These are phyloP conservation scores for Arthrinium phaeospermum DNA, from an alignment of 2,329 filamentous ascomycete species.

Conservation along the genomic window DNA sequence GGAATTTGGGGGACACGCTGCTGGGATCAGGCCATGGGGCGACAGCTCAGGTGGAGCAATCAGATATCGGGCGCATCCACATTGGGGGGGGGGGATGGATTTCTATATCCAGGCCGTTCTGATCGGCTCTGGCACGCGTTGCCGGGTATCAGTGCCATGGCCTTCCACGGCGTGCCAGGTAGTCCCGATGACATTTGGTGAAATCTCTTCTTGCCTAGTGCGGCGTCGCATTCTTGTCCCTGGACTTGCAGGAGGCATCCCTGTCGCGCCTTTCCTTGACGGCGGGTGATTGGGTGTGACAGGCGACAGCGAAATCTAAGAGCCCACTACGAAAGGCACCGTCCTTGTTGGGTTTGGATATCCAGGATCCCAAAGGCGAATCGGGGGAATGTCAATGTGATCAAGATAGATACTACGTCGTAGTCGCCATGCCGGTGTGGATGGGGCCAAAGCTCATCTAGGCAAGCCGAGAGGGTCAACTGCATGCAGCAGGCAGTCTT, in stretches of 20 bases:
- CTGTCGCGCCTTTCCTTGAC: not conserved
- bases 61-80: slow-evolving; percentile 12
- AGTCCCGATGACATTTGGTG: not conserved
- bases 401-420: slow-evolving; percentile 2
- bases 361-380: not conserved
- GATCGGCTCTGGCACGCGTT: slow-evolving; percentile 7
- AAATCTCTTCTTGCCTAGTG: not conserved
- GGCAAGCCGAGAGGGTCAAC: not conserved
- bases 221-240: not conserved
- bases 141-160: not conserved
- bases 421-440: not conserved
- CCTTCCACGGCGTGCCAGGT: not conserved
- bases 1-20: not conserved
- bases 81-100: not conserved
- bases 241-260: not conserved
- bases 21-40: slow-evolving; percentile 5
- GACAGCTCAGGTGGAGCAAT: slow-evolving; percentile 8
- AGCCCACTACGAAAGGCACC: slow-evolving; percentile 3
- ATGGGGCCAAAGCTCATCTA: not conserved
- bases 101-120: slow-evolving; percentile 3
- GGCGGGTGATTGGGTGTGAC: not conserved
- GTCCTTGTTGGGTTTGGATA: not conserved
- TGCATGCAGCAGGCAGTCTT: not conserved
- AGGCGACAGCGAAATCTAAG: not conserved
- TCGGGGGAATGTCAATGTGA: slow-evolving; percentile 3